These are phyloP conservation scores for Cercis canadensis DNA, from an alignment of 306 rosid genomes.

Conservation along the genomic window DNA sequence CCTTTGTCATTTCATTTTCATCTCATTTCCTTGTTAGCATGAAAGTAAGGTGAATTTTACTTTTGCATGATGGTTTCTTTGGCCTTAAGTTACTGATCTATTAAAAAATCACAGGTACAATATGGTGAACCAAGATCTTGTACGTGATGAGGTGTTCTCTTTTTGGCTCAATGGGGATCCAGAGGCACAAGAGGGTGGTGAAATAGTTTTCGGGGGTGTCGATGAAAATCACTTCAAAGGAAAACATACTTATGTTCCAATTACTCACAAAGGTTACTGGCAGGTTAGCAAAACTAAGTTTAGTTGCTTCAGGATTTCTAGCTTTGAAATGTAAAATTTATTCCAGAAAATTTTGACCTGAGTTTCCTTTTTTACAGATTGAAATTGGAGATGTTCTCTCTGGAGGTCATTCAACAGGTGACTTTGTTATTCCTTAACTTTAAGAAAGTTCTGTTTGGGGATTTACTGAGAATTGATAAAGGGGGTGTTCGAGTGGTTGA, in stretches of 20 bases:
- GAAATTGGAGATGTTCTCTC: conserved; percentile 77
- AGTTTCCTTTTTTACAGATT: conserved; percentile 53
- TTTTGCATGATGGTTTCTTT: not conserved
- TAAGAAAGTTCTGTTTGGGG: conserved; percentile 12
- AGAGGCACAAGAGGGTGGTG: conserved; percentile 67
- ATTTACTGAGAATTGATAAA: conserved; percentile 12
- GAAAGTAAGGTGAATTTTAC: not conserved
- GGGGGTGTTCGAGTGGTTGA: conserved; percentile 24
- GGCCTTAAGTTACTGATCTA: conserved; percentile 28
- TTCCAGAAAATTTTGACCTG: conserved; percentile 14
- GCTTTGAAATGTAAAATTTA: conserved; percentile 14
- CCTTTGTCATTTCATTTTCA: conserved; percentile 10
- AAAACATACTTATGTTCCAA: conserved; percentile 76
- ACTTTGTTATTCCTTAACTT: conserved; percentile 32
- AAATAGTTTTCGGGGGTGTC: conserved; percentile 77
- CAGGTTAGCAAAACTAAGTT: conserved; percentile 54
- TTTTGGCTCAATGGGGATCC: conserved; percentile 86
- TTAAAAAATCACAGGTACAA: conserved; percentile 63
- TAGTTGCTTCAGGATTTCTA: conserved; percentile 8
- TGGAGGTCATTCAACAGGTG: conserved; percentile 83
- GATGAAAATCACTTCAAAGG: conserved; percentile 78
- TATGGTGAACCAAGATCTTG: conserved; percentile 70
- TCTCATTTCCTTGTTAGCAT: conserved; percentile 14
- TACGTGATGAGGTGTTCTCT: conserved; percentile 73
- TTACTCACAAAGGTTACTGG: conserved; percentile 88